phyloP scores from a whole-genome alignment of 148 eudicot species.

The Nepenthes gracilis region DNA sequence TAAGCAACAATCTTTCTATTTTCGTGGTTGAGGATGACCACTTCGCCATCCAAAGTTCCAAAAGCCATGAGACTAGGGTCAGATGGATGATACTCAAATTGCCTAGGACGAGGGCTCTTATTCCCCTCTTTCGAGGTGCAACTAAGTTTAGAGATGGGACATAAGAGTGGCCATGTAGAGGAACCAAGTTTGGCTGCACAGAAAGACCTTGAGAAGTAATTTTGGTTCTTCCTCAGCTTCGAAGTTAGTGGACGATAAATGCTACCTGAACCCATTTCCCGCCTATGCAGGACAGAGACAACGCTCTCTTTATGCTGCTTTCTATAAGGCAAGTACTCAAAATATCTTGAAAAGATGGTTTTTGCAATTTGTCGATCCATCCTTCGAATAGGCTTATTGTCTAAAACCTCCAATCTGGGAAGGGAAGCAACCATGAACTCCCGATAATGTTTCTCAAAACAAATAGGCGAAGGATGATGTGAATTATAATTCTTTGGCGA shows the following conservation, averaged over 20 bases:
- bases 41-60: constrained; percentile 81
- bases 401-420: constrained; percentile 50
- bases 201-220: constrained; percentile 50
- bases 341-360: constrained; percentile 29
- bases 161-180: constrained; percentile 43
- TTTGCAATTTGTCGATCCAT: constrained; percentile 40
- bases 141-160: constrained; percentile 32
- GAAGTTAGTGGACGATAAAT: constrained; percentile 7
- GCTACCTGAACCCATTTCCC: constrained; percentile 41
- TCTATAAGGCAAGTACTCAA: constrained; percentile 60
- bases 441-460: constrained; percentile 74
- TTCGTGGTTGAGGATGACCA: constrained; percentile 67
- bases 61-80: constrained; percentile 64
- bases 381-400: constrained; percentile 47
- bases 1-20: constrained; percentile 33
- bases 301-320: constrained; percentile 34
- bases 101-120: constrained; percentile 60
- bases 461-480: constrained; percentile 77
- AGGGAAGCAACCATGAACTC: constrained; percentile 71
- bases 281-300: constrained; percentile 35
- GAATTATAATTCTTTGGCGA: constrained; percentile 33
- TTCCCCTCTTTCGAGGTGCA: constrained; percentile 25
- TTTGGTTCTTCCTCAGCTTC: constrained; percentile 21
- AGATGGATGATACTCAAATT: constrained; percentile 78
- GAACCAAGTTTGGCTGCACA: constrained; percentile 70